Conservation (phyloP, 1,284 basidiomycete genomes). For the Pseudozyma hubeiensis region DNA sequence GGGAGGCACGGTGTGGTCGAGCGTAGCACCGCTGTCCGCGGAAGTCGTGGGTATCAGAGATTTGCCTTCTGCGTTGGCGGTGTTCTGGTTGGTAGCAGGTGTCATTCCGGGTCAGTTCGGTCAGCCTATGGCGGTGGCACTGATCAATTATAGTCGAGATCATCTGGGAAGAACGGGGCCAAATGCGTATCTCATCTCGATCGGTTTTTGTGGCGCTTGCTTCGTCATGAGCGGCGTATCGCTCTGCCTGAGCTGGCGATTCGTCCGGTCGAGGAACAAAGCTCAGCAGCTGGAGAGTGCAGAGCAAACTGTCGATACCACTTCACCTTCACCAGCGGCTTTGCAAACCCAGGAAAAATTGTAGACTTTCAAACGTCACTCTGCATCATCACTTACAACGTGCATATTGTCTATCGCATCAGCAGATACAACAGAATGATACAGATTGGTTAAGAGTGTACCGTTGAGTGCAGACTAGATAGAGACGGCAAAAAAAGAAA, state of each 20-base stretch:
- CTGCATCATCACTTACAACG: too few species aligned
- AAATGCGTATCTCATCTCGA: slow-evolving; percentile 68
- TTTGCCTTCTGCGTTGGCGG: slow-evolving; percentile 69
- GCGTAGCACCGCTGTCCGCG: slow-evolving; percentile 67
- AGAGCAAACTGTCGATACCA: not conserved
- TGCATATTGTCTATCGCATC: too few species aligned
- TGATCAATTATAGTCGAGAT: slow-evolving; percentile 67
- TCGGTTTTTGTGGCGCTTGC: slow-evolving; percentile 69
- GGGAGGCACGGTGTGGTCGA: slow-evolving; percentile 70
- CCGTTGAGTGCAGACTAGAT: too few species aligned
- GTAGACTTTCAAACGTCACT: not conserved
- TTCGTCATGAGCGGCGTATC: slow-evolving; percentile 60
- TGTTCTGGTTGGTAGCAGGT: slow-evolving; percentile 69
- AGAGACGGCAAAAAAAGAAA: not conserved
- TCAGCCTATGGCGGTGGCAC: slow-evolving; percentile 69
- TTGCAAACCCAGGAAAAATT: not conserved
- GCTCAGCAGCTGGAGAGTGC: slow-evolving; percentile 14
- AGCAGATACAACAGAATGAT: too few species aligned
- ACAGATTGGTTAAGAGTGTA: too few species aligned
- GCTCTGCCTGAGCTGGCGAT: slow-evolving; percentile 69
- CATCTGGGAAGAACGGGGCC: slow-evolving; percentile 63
- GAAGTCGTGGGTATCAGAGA: slow-evolving; percentile 70
- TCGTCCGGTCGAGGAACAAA: slow-evolving; percentile 27
- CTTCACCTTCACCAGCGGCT: not conserved
- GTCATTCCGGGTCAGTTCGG: slow-evolving; percentile 67